These are phyloP conservation scores for Picochlorum costavermella DNA, from an alignment of 139 green algal species.

Conservation along the genomic window DNA sequence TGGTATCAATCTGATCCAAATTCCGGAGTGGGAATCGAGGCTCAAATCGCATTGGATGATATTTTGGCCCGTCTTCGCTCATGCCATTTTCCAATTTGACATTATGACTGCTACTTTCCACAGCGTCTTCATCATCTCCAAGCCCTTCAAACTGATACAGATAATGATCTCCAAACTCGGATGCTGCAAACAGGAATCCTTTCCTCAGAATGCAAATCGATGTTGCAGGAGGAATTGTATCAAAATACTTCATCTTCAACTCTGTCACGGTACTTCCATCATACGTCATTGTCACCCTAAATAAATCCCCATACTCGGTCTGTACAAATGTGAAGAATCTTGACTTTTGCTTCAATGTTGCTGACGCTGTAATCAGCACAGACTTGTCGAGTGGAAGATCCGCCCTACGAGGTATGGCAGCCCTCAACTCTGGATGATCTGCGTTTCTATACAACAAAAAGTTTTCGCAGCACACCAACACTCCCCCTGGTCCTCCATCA, in stretches of 20 bases:
- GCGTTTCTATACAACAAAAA: conserved; percentile 92
- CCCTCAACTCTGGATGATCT: conserved; percentile 61
- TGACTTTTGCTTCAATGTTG: conserved; percentile 81
- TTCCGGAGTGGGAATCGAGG: conserved; percentile 75
- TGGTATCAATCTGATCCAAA: conserved; percentile 81
- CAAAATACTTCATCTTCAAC: conserved; percentile 95
- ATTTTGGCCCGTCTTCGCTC: not conserved
- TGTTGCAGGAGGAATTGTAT: conserved; percentile 78
- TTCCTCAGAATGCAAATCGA: conserved; percentile 88
- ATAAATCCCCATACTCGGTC: conserved; percentile 97
- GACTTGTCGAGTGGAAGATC: conserved; percentile 72
- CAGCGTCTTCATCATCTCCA: conserved; percentile 80
- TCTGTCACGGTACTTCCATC: conserved; percentile 70
- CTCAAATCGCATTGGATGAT: conserved; percentile 74
- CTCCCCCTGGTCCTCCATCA: conserved; percentile 75
- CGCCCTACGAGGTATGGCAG: conserved; percentile 82
- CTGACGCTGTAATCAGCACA: conserved; percentile 78
- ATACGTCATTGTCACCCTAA: conserved; percentile 83
- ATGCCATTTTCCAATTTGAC: conserved; percentile 51
- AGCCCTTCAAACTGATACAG: conserved; percentile 95
- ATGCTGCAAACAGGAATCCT: conserved; percentile 94
- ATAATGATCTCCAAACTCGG: conserved; percentile 92
- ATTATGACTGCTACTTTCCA: conserved; percentile 57
- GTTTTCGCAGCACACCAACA: conserved; percentile 95
- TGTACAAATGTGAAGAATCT: conserved; percentile 94